These are phyloP conservation scores for Epicoccum sorghinum DNA, from an alignment of 2,329 filamentous ascomycete species.

Conservation along the genomic window DNA sequence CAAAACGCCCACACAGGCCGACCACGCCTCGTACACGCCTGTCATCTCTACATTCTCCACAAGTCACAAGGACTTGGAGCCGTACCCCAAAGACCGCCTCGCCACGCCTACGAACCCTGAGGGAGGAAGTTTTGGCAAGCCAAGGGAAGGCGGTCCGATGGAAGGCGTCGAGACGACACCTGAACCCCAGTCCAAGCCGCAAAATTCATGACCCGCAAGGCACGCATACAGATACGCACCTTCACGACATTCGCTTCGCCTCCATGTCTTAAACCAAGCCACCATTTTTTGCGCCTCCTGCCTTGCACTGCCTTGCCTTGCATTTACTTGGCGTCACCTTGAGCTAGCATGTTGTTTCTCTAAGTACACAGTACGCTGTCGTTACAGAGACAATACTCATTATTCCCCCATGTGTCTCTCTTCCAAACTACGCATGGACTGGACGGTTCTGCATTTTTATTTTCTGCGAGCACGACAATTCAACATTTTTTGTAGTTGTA, in stretches of 20 bases:
- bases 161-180: slow-evolving; percentile 31
- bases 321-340: slow-evolving; percentile 23
- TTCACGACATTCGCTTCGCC: slow-evolving; percentile 44
- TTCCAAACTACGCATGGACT: no score
- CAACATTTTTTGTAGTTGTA: slow-evolving; percentile 17
- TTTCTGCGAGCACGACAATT: neutral
- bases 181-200: slow-evolving; percentile 14
- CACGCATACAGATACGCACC: neutral
- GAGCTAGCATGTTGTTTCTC: slow-evolving; percentile 14
- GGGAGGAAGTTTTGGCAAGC: slow-evolving; percentile 24
- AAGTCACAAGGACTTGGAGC: slow-evolving; percentile 57
- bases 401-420: no score
- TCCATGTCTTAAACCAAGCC: slow-evolving; percentile 34
- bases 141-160: slow-evolving; percentile 32
- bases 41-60: slow-evolving; percentile 60
- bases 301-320: slow-evolving; percentile 10
- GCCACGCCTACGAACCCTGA: slow-evolving; percentile 45
- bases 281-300: slow-evolving; percentile 20
- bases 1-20: slow-evolving; percentile 49
- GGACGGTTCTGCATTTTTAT: neutral
- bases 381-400: slow-evolving; percentile 4
- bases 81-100: slow-evolving; percentile 52
- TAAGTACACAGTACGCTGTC: slow-evolving; percentile 8
- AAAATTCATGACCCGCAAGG: slow-evolving; percentile 8
- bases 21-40: slow-evolving; percentile 49